A percentile compares a stretch with the other conserved stretches of the same genome.
phyloP scores from a whole-genome alignment of 2,329 filamentous ascomycete species.

The Exophiala viscosa region DNA sequence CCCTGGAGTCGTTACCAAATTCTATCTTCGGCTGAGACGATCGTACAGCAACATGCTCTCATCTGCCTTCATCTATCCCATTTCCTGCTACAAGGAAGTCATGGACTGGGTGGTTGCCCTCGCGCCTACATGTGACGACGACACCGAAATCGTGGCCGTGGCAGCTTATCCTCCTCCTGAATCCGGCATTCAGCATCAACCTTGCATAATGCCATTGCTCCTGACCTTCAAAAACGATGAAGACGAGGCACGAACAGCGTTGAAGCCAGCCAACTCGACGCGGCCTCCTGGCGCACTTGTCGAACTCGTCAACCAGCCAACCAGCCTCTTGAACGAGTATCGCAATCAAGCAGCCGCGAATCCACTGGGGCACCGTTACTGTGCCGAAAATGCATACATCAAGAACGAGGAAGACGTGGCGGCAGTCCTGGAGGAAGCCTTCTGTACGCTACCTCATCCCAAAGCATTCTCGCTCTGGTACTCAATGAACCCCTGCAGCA shows the following conservation, averaged over 20 bases:
- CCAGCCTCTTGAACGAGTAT: constrained; percentile 43
- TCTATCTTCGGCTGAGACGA: constrained; percentile 39
- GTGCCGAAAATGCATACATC: constrained; percentile 51
- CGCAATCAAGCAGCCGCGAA: constrained; percentile 45
- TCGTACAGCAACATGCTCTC: constrained; percentile 29
- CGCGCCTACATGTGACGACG: constrained; percentile 13
- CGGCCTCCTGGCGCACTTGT: constrained; percentile 38
- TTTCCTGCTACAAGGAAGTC: constrained; percentile 44
- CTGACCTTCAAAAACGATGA: constrained; percentile 14
- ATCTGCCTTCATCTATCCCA: constrained; percentile 47
- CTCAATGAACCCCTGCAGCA: constrained; percentile 49
- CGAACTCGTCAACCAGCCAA: constrained; percentile 41
- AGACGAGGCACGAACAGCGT: constrained; percentile 30
- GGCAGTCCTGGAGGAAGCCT: constrained; percentile 44
- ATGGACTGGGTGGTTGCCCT: constrained; percentile 49
- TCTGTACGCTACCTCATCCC: constrained; percentile 46
- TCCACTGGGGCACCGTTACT: constrained; percentile 49
- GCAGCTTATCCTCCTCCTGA: constrained; percentile 8
- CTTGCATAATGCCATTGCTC: constrained; percentile 14
- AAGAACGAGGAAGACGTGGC: constrained; percentile 46
- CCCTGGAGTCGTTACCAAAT: constrained; percentile 51
- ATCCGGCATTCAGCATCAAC: not conserved
- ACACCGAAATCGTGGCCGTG: constrained; percentile 17
- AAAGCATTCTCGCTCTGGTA: constrained; percentile 51
- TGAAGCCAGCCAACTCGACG: constrained; percentile 37